These are phyloP conservation scores for Chrysanthemum makinoi DNA, from an alignment of 129 eudicot genomes.

Conservation along the genomic window DNA sequence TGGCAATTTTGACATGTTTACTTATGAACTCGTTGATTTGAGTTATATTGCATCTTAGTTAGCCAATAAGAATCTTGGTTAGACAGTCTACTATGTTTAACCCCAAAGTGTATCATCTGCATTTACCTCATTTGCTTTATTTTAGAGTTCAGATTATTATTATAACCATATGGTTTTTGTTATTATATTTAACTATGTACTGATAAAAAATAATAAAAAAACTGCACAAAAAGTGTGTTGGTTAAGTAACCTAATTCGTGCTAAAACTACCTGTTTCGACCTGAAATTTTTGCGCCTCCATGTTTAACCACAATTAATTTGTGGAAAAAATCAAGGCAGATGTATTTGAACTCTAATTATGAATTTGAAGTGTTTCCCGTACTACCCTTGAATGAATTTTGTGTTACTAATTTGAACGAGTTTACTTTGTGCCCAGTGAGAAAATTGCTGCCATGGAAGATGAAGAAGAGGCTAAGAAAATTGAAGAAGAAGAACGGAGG, in stretches of 20 bases:
- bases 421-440: slow-evolving; percentile 47
- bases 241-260: background rate
- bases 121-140: no score
- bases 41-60: background rate
- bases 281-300: background rate
- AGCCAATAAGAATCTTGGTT: background rate
- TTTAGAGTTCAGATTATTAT: no score
- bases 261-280: background rate
- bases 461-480: slow-evolving; percentile 63
- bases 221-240: no score
- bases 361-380: background rate
- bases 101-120: no score
- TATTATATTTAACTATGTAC: no score
- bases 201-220: no score
- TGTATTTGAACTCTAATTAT: background rate
- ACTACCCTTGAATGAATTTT: background rate
- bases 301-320: background rate
- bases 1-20: no score
- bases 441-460: slow-evolving; percentile 69
- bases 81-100: no score
- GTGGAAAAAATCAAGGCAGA: background rate
- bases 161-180: no score
- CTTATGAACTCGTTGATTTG: background rate
- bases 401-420: background rate
- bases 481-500: slow-evolving; percentile 58